These are phyloP conservation scores for Penicillium hesseltinei DNA, from an alignment of 2,329 filamentous ascomycete genomes.

Conservation along the genomic window DNA sequence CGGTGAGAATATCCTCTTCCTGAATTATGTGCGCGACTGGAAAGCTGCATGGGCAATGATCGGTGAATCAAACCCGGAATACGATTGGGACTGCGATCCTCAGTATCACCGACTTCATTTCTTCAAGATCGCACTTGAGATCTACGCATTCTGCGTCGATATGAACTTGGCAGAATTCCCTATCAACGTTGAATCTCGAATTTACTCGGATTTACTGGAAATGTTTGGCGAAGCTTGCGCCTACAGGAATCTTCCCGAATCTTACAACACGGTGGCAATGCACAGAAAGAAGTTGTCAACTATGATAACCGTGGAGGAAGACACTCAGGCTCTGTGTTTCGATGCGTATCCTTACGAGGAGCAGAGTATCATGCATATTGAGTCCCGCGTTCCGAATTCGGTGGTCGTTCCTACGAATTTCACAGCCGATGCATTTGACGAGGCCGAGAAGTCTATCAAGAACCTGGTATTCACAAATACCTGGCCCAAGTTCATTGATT, in stretches of 20 bases:
- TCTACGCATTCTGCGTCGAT: not conserved
- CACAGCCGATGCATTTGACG: not conserved
- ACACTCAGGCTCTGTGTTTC: not conserved
- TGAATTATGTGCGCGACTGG: not conserved
- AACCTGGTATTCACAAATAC: not conserved
- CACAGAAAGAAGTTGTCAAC: not conserved
- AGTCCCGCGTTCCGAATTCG: not conserved
- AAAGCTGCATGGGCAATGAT: not conserved
- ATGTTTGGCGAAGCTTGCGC: not conserved
- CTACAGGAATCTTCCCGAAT: not conserved
- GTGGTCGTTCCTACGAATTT: not conserved
- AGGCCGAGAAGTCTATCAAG: not conserved
- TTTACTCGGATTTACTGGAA: not conserved
- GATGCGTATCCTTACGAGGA: not conserved
- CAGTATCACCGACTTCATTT: not conserved
- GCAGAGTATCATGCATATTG: not conserved
- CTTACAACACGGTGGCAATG: not conserved
- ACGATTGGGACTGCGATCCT: not conserved
- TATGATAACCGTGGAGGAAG: not conserved
- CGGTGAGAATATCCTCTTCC: not conserved
- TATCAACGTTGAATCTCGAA: not conserved
- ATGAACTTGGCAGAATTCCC: not conserved
- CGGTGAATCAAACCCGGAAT: not conserved
- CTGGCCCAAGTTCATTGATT: not conserved
- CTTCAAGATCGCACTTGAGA: not conserved